phyloP scores from a whole-genome alignment of 2,329 filamentous ascomycete species.

The Aureobasidium zeae region DNA sequence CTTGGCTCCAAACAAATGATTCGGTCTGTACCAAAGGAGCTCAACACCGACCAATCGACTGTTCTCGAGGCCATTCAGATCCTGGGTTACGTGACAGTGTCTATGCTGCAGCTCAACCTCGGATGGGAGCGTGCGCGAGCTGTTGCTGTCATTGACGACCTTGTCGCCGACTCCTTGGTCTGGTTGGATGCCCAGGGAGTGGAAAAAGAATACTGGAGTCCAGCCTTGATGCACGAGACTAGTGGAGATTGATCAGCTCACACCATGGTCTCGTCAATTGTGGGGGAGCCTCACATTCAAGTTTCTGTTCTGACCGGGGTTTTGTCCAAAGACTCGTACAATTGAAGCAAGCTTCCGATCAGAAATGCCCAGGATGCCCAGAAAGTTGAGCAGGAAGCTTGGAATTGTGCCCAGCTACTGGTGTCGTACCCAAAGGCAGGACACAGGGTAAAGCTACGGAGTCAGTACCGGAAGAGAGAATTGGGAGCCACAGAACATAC shows the following conservation, averaged over 20 bases:
- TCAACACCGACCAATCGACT: constrained; percentile 87
- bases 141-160: constrained; percentile 82
- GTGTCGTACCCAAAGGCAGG: constrained; percentile 24
- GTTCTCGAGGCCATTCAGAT: constrained; percentile 88
- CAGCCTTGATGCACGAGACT: constrained; percentile 53
- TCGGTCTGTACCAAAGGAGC: constrained; percentile 83
- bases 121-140: constrained; percentile 76
- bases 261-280: no score
- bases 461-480: neutral
- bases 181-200: constrained; percentile 83
- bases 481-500: constrained; percentile 34
- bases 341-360: constrained; percentile 24
- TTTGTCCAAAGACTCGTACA: constrained; percentile 25
- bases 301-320: constrained; percentile 21
- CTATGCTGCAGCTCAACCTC: constrained; percentile 80
- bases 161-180: constrained; percentile 79
- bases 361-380: constrained; percentile 26
- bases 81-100: constrained; percentile 79
- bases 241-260: constrained; percentile 6
- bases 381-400: constrained; percentile 22
- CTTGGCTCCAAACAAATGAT: constrained; percentile 84
- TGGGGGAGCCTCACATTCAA: neutral
- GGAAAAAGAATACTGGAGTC: constrained; percentile 93
- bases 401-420: constrained; percentile 22
- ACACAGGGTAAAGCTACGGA: constrained; percentile 39